Percentiles rank a stretch among this genome's conserved stretches.
Conservation (phyloP, 2,329 filamentous ascomycete species). For the Botrytis pseudocinerea region DNA sequence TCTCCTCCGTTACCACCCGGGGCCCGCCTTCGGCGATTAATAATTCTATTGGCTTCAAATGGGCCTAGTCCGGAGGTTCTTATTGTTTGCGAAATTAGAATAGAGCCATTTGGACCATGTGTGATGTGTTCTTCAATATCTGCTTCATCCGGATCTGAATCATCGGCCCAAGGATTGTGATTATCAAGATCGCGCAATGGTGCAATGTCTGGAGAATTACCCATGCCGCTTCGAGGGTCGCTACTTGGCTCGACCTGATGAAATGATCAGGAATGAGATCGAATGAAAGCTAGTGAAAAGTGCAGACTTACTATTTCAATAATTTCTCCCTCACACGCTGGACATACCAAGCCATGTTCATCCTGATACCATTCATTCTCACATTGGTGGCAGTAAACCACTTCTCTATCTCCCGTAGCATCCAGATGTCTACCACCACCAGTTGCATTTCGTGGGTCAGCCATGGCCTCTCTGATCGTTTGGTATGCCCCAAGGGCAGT, state of each 20-base stretch:
- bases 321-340: slow-evolving; percentile 73
- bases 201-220: slow-evolving; percentile 29
- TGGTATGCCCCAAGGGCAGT: slow-evolving; percentile 58
- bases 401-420: slow-evolving; percentile 58
- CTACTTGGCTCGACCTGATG: slow-evolving; percentile 55
- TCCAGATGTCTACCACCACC: slow-evolving; percentile 48
- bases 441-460: slow-evolving; percentile 32
- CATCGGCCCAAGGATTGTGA: slow-evolving; percentile 41
- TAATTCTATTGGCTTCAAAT: neutral
- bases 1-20: slow-evolving; percentile 24
- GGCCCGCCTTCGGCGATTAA: slow-evolving; percentile 17
- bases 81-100: slow-evolving; percentile 37
- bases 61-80: slow-evolving; percentile 24
- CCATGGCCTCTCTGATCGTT: slow-evolving; percentile 47
- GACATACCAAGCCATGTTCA: slow-evolving; percentile 69
- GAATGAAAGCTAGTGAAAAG: neutral
- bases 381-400: slow-evolving; percentile 86
- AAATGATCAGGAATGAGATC: slow-evolving; percentile 35
- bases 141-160: slow-evolving; percentile 59
- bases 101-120: slow-evolving; percentile 37
- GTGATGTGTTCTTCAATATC: slow-evolving; percentile 54
- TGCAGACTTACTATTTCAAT: slow-evolving; percentile 75
- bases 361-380: slow-evolving; percentile 77
- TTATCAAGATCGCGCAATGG: slow-evolving; percentile 30
- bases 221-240: slow-evolving; percentile 57